Percentiles rank a stretch among this genome's conserved stretches.
Conservation (phyloP, 371 early-diverging fungal species). For the Mucor racemosus region DNA sequence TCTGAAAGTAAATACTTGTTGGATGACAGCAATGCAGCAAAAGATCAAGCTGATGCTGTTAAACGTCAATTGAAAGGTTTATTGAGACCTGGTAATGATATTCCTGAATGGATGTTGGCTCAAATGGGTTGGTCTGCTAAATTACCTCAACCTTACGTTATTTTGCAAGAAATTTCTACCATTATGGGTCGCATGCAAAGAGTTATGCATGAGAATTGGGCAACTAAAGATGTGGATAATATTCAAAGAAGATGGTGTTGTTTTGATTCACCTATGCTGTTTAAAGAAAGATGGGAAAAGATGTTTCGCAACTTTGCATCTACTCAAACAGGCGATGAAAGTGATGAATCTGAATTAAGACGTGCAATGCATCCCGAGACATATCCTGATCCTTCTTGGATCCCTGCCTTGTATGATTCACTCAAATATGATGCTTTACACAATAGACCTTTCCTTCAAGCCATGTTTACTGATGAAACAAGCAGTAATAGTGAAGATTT, state of each 20-base stretch:
- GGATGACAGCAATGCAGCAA: conserved; percentile 94
- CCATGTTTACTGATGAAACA: conserved; percentile 54
- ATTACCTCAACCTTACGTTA: conserved; percentile 66
- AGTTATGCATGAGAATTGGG: conserved; percentile 82
- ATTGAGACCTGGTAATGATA: conserved; percentile 58
- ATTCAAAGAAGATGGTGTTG: conserved; percentile 82
- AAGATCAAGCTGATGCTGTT: conserved; percentile 89
- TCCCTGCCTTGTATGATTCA: conserved; percentile 94
- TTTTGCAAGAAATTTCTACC: conserved; percentile 73
- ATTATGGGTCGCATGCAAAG: conserved; percentile 69
- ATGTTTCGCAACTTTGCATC: conserved; percentile 84
- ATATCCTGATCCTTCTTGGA: conserved; percentile 81
- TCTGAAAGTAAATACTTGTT: conserved; percentile 86
- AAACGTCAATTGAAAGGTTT: conserved; percentile 71
- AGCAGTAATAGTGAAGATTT: conserved; percentile 3
- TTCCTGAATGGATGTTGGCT: conserved; percentile 42
- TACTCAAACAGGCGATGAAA: conserved; percentile 11
- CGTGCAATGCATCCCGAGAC: conserved; percentile 23
- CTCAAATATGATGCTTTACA: conserved; percentile 96
- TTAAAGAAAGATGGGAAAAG: conserved; percentile 95
- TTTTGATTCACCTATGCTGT: conserved; percentile 73
- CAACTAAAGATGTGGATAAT: conserved; percentile 54
- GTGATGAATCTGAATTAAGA: conserved; percentile 21
- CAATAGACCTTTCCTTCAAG: conserved; percentile 86
- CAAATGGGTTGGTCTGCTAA: conserved; percentile 58